Conservation (phyloP, 192 early-diverging fungal genomes). For the Phycomyces nitens region DNA sequence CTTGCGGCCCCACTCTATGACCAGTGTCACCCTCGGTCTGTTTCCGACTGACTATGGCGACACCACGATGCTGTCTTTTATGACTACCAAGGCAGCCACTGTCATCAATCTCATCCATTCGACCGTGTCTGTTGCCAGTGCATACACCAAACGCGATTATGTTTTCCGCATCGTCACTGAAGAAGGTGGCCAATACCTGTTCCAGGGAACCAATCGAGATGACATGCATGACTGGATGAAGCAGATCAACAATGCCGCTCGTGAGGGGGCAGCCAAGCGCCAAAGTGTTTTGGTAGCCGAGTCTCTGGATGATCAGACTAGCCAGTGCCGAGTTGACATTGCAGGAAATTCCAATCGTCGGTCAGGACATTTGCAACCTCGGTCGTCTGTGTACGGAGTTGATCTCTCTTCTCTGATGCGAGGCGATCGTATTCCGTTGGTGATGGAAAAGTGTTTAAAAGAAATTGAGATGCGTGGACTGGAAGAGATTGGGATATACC, state of each 20-base stretch:
- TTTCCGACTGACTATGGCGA: constrained; percentile 6
- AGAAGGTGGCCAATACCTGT: constrained; percentile 73
- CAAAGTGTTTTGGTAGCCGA: constrained; percentile 66
- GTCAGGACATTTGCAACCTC: not conserved
- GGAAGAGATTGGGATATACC: constrained; percentile 73
- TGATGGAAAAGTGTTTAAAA: constrained; percentile 64
- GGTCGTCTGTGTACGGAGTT: constrained; percentile 55
- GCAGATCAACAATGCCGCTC: constrained; percentile 63
- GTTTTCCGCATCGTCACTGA: constrained; percentile 80
- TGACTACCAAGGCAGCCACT: constrained; percentile 51
- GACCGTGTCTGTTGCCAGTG: constrained; percentile 61
- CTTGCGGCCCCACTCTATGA: constrained; percentile 16
- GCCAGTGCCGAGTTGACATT: not conserved
- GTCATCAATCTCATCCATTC: constrained; percentile 80
- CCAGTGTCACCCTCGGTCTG: not conserved
- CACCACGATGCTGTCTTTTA: not conserved
- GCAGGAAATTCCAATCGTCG: not conserved
- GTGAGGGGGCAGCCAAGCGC: constrained; percentile 66
- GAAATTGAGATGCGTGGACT: constrained; percentile 73
- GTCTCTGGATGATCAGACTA: not conserved
- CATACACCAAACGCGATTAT: constrained; percentile 63
- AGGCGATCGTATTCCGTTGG: constrained; percentile 52
- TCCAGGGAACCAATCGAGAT: constrained; percentile 61
- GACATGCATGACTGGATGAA: constrained; percentile 76
- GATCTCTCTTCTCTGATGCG: constrained; percentile 57